These are phyloP conservation scores for Leishmania gerbilli DNA, from an alignment of 208 protist genomes.

Conservation along the genomic window DNA sequence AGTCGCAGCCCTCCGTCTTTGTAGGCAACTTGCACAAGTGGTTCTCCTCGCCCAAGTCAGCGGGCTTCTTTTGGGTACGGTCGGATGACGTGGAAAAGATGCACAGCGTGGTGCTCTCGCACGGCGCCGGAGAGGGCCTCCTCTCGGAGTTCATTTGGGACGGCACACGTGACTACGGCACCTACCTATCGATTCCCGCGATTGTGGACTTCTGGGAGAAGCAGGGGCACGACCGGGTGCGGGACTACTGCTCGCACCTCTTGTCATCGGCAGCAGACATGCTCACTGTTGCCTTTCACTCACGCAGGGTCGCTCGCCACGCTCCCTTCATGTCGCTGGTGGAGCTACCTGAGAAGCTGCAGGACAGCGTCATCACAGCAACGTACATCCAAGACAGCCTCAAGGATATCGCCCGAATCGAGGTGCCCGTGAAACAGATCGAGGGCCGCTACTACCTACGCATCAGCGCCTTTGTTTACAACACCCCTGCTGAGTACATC, in stretches of 20 bases:
- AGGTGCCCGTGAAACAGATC: conserved; percentile 90
- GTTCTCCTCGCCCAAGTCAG: conserved; percentile 85
- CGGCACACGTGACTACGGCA: conserved; percentile 85
- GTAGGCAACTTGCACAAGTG: conserved; percentile 93
- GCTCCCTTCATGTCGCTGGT: conserved; percentile 89
- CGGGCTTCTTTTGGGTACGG: conserved; percentile 87
- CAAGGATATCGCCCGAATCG: conserved; percentile 74
- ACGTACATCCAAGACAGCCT: conserved; percentile 82
- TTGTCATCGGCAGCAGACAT: conserved; percentile 57
- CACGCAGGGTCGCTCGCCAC: conserved; percentile 66
- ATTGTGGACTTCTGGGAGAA: conserved; percentile 78
- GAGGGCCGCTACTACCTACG: conserved; percentile 81
- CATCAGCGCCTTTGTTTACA: conserved; percentile 92
- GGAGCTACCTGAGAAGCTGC: conserved; percentile 76
- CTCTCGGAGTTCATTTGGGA: conserved; percentile 93
- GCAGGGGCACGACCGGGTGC: conserved; percentile 61
- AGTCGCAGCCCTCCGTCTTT: conserved; percentile 74
- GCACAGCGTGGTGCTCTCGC: conserved; percentile 78
- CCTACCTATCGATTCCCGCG: conserved; percentile 80
- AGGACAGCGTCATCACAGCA: conserved; percentile 62
- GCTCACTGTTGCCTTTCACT: conserved; percentile 67
- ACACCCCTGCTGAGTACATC: conserved; percentile 80
- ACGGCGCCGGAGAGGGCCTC: conserved; percentile 86
- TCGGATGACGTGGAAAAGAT: conserved; percentile 40
- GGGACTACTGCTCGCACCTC: conserved; percentile 56